These are phyloP conservation scores for Trichosporon sp. DNA, from an alignment of 1,284 basidiomycete species.

Conservation along the genomic window DNA sequence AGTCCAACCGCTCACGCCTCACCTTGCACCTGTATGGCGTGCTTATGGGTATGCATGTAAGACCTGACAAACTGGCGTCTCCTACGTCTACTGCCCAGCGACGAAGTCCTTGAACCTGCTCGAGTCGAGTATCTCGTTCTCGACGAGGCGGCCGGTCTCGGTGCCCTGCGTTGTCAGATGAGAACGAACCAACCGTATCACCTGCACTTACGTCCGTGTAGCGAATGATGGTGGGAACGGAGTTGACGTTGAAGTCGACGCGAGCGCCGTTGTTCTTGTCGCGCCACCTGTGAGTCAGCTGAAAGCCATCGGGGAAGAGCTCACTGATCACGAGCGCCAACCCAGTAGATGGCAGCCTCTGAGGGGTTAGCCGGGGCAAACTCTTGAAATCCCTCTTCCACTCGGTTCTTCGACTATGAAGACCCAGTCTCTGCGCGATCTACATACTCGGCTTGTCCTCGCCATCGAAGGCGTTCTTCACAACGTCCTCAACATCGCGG, in stretches of 20 bases:
- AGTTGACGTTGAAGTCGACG: conserved; percentile 65
- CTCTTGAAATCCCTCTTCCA: too few relatives aligned
- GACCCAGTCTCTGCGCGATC: too few relatives aligned
- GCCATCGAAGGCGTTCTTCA: conserved; percentile 64
- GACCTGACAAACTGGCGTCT: background rate
- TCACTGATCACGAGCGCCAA: conserved; percentile 70
- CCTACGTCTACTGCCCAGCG: background rate
- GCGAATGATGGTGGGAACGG: conserved; percentile 73
- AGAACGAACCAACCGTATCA: background rate
- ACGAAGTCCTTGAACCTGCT: conserved; percentile 41
- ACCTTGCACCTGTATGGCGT: background rate
- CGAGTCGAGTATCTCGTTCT: conserved; percentile 60
- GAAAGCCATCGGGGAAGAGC: conserved; percentile 52
- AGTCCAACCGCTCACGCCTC: background rate
- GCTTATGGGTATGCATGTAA: background rate
- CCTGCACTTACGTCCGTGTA: conserved; percentile 64
- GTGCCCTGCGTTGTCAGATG: conserved; percentile 58
- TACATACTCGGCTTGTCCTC: conserved; percentile 61
- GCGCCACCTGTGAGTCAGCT: conserved; percentile 65
- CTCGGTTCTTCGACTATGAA: too few relatives aligned
- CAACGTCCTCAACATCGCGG: conserved; percentile 64
- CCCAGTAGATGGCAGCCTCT: conserved; percentile 69
- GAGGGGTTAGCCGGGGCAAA: conserved; percentile 8
- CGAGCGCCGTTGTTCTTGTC: conserved; percentile 66
- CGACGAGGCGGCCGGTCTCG: conserved; percentile 65